Percentiles rank a stretch among this genome's conserved stretches.
Evolutionary conservation across 768 basidiomycete species (phyloP).

Genomic region (Boletus subcaerulescens): DNA sequence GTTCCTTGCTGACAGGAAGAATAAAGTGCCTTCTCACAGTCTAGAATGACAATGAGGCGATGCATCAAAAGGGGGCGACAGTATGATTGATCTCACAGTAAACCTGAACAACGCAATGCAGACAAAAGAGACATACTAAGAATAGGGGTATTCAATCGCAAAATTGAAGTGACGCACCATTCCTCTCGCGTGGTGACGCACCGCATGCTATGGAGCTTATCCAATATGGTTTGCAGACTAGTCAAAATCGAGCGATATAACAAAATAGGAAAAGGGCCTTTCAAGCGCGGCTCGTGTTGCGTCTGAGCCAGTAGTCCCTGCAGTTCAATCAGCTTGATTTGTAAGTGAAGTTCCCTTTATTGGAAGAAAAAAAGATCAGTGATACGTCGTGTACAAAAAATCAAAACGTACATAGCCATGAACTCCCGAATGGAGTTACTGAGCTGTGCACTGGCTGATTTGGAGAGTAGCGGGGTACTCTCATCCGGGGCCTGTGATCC

Average conservation of each 20-base stretch:
- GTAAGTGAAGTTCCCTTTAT: constrained; percentile 89
- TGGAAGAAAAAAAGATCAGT: constrained; percentile 3
- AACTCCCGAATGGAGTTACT: constrained; percentile 75
- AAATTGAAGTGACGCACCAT: constrained; percentile 53
- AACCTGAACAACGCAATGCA: constrained; percentile 45
- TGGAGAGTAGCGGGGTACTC: constrained; percentile 30
- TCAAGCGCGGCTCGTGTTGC: constrained; percentile 89
- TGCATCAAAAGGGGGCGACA: not conserved
- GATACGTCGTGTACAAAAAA: not conserved
- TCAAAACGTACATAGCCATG: constrained; percentile 77
- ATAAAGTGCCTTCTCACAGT: constrained; percentile 85
- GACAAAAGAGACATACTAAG: constrained; percentile 1
- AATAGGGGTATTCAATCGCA: constrained; percentile 1
- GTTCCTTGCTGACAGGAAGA: constrained; percentile 81
- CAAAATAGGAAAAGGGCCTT: constrained; percentile 89
- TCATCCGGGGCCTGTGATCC: constrained; percentile 23
- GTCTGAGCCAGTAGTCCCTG: constrained; percentile 85
- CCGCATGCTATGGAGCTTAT: constrained; percentile 91
- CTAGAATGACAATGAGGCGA: constrained; percentile 35
- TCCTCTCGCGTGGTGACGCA: constrained; percentile 96
- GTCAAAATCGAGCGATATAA: constrained; percentile 82
- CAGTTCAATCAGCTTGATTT: constrained; percentile 84
- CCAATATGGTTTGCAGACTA: constrained; percentile 81
- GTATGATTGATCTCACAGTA: constrained; percentile 47
- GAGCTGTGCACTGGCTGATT: constrained; percentile 42